Evolutionary conservation across 768 basidiomycete genomes (phyloP).

Genomic region (Russula abietina): DNA sequence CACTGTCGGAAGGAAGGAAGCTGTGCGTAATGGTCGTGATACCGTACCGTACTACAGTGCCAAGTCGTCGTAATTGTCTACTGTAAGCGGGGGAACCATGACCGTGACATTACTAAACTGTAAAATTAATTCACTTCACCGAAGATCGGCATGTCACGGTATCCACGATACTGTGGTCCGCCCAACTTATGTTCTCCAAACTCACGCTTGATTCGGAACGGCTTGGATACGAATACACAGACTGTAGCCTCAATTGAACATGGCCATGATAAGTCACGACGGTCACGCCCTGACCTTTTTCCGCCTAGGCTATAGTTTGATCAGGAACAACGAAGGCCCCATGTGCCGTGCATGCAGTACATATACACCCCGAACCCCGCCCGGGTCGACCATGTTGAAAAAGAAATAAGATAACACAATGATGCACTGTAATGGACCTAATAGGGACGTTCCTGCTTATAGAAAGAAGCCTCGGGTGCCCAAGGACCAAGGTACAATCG

Average conservation of each 20-base stretch:
- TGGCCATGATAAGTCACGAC: not conserved
- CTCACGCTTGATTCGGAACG: too few relatives aligned
- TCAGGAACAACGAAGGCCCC: not conserved
- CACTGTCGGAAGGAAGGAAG: too few relatives aligned
- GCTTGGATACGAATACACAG: too few relatives aligned
- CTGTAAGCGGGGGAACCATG: too few relatives aligned
- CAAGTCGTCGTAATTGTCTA: too few relatives aligned
- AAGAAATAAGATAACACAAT: not conserved
- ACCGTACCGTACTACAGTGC: too few relatives aligned
- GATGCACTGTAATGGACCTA: not conserved
- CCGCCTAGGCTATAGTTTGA: conserved; percentile 3
- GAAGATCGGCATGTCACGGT: too few relatives aligned
- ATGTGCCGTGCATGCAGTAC: not conserved
- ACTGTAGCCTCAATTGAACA: not conserved
- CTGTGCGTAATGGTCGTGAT: too few relatives aligned
- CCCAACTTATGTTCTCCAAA: too few relatives aligned
- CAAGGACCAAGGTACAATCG: not conserved
- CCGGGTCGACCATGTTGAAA: not conserved
- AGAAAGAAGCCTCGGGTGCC: not conserved
- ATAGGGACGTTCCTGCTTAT: not conserved
- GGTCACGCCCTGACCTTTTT: not conserved
- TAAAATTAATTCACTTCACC: too few relatives aligned
- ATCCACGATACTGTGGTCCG: too few relatives aligned
- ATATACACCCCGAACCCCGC: not conserved
- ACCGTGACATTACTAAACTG: too few relatives aligned